Percentiles rank a stretch among this genome's conserved stretches.
phyloP scores from a whole-genome alignment of 805 yeast species.

The Maudiozyma turicensis region DNA sequence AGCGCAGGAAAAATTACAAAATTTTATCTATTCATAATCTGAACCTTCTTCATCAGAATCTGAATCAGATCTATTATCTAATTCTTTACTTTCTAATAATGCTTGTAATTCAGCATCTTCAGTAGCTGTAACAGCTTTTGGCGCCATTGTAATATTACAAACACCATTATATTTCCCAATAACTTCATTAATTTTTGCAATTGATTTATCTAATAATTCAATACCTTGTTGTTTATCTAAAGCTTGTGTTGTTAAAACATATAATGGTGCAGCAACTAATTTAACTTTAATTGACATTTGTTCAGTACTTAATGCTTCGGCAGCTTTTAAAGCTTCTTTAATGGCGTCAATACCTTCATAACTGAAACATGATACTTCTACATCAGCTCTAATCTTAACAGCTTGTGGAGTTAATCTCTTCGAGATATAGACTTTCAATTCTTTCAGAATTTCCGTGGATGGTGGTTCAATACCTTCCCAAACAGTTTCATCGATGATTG shows the following conservation, averaged over 20 bases:
- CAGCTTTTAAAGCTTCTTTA: constrained; percentile 76
- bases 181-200: constrained; percentile 59
- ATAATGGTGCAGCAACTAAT: constrained; percentile 94
- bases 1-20: background rate
- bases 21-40: constrained; percentile 33
- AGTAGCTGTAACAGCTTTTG: constrained; percentile 96
- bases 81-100: constrained; percentile 84
- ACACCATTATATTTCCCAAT: constrained; percentile 73
- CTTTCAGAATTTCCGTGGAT: constrained; percentile 64
- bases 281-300: constrained; percentile 84
- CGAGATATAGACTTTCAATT: constrained; percentile 76
- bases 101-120: constrained; percentile 98
- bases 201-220: constrained; percentile 67
- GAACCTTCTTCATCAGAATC: constrained; percentile 62
- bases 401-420: constrained; percentile 97
- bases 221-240: constrained; percentile 87
- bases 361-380: constrained; percentile 92
- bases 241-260: constrained; percentile 86
- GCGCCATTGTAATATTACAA: constrained; percentile 92
- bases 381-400: constrained; percentile 95
- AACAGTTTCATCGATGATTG: constrained; percentile 80
- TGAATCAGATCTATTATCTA: constrained; percentile 76
- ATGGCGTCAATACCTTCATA: constrained; percentile 98
- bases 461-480: constrained; percentile 75
- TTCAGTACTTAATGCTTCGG: constrained; percentile 76